These are phyloP conservation scores for Verticillium zaregamsianum DNA, from an alignment of 2,329 filamentous ascomycete species.

Conservation along the genomic window DNA sequence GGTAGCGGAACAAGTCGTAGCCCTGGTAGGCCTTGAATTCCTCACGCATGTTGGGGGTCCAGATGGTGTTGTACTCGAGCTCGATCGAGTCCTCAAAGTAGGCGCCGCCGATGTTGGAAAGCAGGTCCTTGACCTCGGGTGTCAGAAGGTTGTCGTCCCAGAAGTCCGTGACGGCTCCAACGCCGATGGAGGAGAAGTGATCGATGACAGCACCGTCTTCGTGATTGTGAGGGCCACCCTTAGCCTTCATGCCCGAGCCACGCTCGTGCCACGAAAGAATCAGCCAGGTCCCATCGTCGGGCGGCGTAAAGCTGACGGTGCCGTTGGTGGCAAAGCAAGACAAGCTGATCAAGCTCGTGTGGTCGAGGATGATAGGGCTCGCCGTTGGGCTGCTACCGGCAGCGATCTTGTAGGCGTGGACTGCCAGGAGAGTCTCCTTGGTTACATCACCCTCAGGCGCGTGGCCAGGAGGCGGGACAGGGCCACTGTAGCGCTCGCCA, in stretches of 20 bases:
- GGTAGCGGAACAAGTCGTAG: conserved; percentile 5
- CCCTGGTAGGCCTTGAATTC: conserved; percentile 7
- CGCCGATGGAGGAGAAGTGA: conserved; percentile 6
- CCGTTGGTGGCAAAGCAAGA: conserved; percentile 1
- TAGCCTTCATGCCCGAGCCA: conserved; percentile 4
- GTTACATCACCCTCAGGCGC: conserved; percentile 3
- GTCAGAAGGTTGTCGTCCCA: conserved; percentile 7
- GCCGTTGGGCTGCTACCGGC: conserved; percentile 2
- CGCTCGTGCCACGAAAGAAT: conserved; percentile 7
- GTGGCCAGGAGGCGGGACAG: conserved; percentile 1
- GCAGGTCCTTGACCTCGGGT: conserved; percentile 2
- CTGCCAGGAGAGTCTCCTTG: conserved; percentile 7
- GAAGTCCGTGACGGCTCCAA: conserved; percentile 5
- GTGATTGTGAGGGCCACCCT: conserved; percentile 5
- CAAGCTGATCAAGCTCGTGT: conserved; percentile 4
- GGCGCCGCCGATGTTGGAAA: conserved; percentile 6
- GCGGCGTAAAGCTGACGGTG: conserved; percentile 7
- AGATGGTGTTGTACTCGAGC: conserved; percentile 8
- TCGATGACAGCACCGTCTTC: conserved; percentile 8
- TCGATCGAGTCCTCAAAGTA: conserved; percentile 12
- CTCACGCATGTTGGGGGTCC: conserved; percentile 2
- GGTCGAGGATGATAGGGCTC: conserved; percentile 5
- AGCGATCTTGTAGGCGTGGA: conserved; percentile 6
- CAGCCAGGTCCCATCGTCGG: conserved; percentile 7
- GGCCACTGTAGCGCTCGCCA: conserved; percentile 3